phyloP scores from a whole-genome alignment of 2,329 filamentous ascomycete species.

The Verticillium tricorpus region DNA sequence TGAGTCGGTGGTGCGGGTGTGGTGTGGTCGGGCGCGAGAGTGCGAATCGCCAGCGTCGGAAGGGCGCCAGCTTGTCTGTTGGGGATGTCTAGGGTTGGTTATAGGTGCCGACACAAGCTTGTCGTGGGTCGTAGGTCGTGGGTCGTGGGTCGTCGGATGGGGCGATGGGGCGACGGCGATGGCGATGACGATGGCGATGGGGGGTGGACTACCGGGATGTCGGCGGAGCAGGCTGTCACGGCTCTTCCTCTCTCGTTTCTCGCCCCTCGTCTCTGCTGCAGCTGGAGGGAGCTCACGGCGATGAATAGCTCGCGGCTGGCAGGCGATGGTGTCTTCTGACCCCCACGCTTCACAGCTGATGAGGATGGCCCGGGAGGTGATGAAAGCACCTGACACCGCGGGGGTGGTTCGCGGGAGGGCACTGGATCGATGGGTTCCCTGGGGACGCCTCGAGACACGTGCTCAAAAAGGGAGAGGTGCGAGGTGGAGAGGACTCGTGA shows the following conservation, averaged over 20 bases:
- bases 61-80: conserved; percentile 3
- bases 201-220: neutral
- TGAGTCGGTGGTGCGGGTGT: conserved; percentile 35
- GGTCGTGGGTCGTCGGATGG: neutral
- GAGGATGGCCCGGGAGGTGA: neutral
- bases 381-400: neutral
- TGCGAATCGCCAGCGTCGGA: conserved; percentile 2
- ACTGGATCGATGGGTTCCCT: neutral
- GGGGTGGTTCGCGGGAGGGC: neutral
- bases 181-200: neutral
- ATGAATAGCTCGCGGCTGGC: neutral
- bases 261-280: neutral
- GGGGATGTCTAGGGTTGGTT: neutral
- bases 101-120: neutral
- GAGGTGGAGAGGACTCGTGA: neutral
- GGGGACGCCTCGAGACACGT: neutral
- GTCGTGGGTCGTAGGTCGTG: neutral
- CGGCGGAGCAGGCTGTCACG: neutral
- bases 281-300: neutral
- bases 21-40: neutral
- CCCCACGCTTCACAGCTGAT: conserved; percentile 2
- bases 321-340: conserved; percentile 1
- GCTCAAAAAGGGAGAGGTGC: neutral
- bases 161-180: neutral
- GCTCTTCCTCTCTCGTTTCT: neutral